Evolutionary conservation across 2,329 filamentous ascomycete genomes (phyloP).

Genomic region (Teratosphaeria epicoccoides): DNA sequence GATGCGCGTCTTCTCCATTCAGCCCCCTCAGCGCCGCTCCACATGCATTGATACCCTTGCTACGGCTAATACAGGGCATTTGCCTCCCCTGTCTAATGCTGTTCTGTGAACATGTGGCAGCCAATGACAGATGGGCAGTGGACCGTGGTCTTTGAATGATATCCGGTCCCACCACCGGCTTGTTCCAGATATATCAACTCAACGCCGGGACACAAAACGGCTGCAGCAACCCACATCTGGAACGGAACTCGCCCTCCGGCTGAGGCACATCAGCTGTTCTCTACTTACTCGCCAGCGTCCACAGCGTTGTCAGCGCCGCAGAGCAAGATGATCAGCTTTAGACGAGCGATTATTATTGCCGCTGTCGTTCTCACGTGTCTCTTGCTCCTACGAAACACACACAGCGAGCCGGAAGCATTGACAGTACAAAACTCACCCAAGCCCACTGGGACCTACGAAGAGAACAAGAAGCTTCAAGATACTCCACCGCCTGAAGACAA

Average conservation of each 20-base stretch:
- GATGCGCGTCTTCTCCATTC: neutral
- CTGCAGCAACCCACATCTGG: neutral
- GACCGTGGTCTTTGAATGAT: neutral
- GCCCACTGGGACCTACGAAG: conserved; percentile 26
- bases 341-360: conserved; percentile 63
- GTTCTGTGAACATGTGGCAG: neutral
- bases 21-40: neutral
- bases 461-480: conserved; percentile 26
- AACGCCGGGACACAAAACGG: neutral
- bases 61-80: neutral
- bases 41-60: neutral
- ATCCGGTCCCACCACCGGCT: neutral
- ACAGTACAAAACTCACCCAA: conserved; percentile 26
- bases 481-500: conserved; percentile 7
- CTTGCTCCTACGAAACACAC: conserved; percentile 56
- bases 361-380: conserved; percentile 58
- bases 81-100: neutral
- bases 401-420: conserved; percentile 24
- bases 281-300: neutral
- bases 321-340: conserved; percentile 61
- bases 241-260: neutral
- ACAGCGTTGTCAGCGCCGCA: neutral
- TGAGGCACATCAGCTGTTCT: neutral
- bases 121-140: neutral
- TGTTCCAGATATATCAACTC: neutral